Evolutionary conservation across 2,329 filamentous ascomycete species (phyloP).

Genomic region (Microsporum canis): DNA sequence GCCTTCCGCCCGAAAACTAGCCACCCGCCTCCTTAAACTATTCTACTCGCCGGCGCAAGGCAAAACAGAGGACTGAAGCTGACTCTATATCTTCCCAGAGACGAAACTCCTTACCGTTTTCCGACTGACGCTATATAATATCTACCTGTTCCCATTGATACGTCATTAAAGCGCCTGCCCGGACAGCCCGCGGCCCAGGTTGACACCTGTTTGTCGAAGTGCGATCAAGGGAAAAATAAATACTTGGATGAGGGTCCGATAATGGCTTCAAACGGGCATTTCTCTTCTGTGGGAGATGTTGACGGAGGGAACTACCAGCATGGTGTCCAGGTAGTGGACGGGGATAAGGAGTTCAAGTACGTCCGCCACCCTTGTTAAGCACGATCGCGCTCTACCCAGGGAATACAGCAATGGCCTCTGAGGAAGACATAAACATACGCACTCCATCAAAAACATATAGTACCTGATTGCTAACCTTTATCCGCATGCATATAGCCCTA

Average conservation of each 20-base stretch:
- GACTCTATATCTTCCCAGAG: neutral
- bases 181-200: neutral
- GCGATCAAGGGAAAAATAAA: neutral
- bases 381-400: neutral
- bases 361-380: slow-evolving; percentile 22
- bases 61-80: neutral
- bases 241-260: slow-evolving; percentile 8
- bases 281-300: slow-evolving; percentile 33
- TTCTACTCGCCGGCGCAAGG: neutral
- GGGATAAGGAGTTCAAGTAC: slow-evolving; percentile 94
- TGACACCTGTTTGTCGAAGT: neutral
- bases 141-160: neutral
- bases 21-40: neutral
- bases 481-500: slow-evolving; percentile 42
- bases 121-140: neutral
- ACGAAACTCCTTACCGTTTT: neutral
- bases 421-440: neutral
- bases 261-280: slow-evolving; percentile 38
- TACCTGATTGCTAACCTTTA: neutral
- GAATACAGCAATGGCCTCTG: neutral
- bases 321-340: slow-evolving; percentile 94
- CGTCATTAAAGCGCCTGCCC: neutral
- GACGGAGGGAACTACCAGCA: slow-evolving; percentile 55
- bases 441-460: neutral
- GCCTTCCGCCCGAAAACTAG: neutral